These are phyloP conservation scores for Exophiala aquamarina DNA, from an alignment of 2,329 filamentous ascomycete species.

Conservation along the genomic window DNA sequence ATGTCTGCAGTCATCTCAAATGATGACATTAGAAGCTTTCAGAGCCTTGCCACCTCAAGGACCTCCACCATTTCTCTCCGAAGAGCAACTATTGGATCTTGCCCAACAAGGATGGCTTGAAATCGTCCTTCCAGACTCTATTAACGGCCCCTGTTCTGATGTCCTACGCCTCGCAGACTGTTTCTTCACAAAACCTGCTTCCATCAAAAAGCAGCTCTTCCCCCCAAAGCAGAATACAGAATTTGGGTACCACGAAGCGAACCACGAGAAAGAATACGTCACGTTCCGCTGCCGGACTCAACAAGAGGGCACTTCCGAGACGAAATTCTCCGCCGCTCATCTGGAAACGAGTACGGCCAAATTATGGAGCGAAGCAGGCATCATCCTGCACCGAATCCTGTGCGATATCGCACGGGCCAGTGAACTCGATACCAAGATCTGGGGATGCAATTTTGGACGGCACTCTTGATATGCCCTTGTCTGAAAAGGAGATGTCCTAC, in stretches of 20 bases:
- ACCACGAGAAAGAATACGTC: slow-evolving; percentile 31
- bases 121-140: slow-evolving; percentile 7
- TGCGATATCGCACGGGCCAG: slow-evolving; percentile 28
- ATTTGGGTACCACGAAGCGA: slow-evolving; percentile 29
- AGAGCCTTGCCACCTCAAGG: slow-evolving; percentile 13
- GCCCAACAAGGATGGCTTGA: slow-evolving; percentile 22
- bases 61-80: slow-evolving; percentile 23
- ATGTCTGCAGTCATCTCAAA: too few species aligned
- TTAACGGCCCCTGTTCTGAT: slow-evolving; percentile 7
- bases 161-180: slow-evolving; percentile 8
- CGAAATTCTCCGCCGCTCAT: background rate
- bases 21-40: background rate
- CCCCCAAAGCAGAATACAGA: slow-evolving; percentile 30
- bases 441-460: slow-evolving; percentile 29
- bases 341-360: slow-evolving; percentile 12
- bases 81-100: slow-evolving; percentile 18
- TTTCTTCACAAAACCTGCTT: slow-evolving; percentile 12
- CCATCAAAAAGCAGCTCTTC: slow-evolving; percentile 20
- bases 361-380: slow-evolving; percentile 26
- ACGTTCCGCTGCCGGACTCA: slow-evolving; percentile 29
- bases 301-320: background rate
- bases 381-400: slow-evolving; percentile 29
- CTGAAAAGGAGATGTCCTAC: slow-evolving; percentile 19
- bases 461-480: slow-evolving; percentile 18
- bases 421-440: slow-evolving; percentile 22